phyloP scores from a whole-genome alignment of 139 green algal species.

The Chlorella ohadii region DNA sequence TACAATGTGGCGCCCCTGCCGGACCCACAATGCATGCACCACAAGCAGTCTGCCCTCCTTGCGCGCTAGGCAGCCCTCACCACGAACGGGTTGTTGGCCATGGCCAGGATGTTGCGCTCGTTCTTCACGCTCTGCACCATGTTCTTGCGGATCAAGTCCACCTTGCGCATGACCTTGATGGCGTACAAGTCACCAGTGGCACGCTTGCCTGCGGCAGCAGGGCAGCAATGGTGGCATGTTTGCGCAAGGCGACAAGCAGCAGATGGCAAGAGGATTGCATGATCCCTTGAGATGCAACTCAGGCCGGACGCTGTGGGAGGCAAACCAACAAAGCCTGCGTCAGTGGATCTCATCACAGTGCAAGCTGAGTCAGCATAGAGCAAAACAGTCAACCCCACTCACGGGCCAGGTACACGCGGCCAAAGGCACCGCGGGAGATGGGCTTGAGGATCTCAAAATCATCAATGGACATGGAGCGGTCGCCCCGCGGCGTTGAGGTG shows the following conservation, averaged over 20 bases:
- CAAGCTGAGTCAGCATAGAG: no score
- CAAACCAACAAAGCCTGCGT: no score
- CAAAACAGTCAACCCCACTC: no score
- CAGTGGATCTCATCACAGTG: no score
- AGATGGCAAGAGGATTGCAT: no score
- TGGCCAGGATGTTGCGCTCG: constrained; percentile 94
- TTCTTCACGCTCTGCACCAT: constrained; percentile 91
- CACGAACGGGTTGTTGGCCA: constrained; percentile 90
- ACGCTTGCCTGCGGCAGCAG: constrained; percentile 64
- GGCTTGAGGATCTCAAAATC: constrained; percentile 98
- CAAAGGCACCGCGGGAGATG: constrained; percentile 93
- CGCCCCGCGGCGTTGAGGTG: constrained; percentile 31
- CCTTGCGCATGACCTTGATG: constrained; percentile 95
- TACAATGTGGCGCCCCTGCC: no score
- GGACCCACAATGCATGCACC: not conserved
- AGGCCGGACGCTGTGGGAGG: no score
- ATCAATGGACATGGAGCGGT: constrained; percentile 66
- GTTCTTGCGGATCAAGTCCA: constrained; percentile 96
- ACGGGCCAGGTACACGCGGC: constrained; percentile 90
- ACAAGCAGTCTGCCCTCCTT: no score
- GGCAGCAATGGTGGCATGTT: not conserved
- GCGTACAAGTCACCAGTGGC: constrained; percentile 82
- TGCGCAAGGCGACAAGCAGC: no score
- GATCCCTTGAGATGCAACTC: no score
- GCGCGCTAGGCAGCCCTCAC: constrained; percentile 17